phyloP scores from a whole-genome alignment of 2,329 filamentous ascomycete genomes.

The Hymenoscyphus salicellus region DNA sequence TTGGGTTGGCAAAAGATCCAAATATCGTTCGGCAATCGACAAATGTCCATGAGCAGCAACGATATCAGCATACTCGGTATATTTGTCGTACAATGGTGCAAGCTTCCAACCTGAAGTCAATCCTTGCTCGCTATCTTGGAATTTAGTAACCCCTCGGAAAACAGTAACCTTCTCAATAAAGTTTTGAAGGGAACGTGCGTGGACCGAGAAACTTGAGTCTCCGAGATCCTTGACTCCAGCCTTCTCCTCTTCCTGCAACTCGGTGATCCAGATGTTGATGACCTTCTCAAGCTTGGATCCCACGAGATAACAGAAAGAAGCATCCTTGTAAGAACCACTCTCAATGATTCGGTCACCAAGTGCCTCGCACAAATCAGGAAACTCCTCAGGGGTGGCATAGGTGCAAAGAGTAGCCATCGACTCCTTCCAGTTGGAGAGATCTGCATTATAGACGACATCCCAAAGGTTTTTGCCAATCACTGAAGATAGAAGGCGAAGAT shows the following conservation, averaged over 20 bases:
- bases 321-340: conserved; percentile 75
- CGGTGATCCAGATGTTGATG: conserved; percentile 86
- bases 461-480: conserved; percentile 95
- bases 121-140: conserved; percentile 72
- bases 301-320: conserved; percentile 92
- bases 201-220: conserved; percentile 86
- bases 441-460: conserved; percentile 96
- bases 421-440: conserved; percentile 92
- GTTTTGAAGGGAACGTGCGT: conserved; percentile 81
- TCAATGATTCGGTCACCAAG: conserved; percentile 89
- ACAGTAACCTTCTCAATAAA: conserved; percentile 98
- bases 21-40: conserved; percentile 82
- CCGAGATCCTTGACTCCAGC: conserved; percentile 66
- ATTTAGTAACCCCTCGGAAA: conserved; percentile 91
- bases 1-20: conserved; percentile 76
- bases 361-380: conserved; percentile 90
- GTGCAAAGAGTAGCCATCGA: conserved; percentile 95
- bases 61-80: conserved; percentile 95
- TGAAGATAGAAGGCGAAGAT: conserved; percentile 83
- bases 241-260: conserved; percentile 81
- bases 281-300: conserved; percentile 98
- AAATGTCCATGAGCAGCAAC: conserved; percentile 87
- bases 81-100: conserved; percentile 83
- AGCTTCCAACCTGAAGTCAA: conserved; percentile 85
- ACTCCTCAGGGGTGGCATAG: conserved; percentile 86